phyloP scores from a whole-genome alignment of 441 rosid species.

The Adansonia gregorii region DNA sequence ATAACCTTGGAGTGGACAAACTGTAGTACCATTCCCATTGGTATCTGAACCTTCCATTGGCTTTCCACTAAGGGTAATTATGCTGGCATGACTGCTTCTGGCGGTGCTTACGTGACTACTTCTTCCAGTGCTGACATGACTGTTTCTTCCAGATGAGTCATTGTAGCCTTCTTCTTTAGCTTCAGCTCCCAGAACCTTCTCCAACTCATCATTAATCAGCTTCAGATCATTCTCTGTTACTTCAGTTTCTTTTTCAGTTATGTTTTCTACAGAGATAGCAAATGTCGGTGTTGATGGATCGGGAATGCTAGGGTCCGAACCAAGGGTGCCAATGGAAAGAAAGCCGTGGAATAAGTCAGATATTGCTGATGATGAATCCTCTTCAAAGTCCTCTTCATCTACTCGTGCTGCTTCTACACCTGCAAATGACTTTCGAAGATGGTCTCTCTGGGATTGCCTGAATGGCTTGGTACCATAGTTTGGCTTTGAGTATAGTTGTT shows the following conservation, averaged over 20 bases:
- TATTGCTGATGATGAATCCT: constrained; percentile 55
- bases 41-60: constrained; percentile 55
- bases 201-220: constrained; percentile 75
- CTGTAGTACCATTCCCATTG: constrained; percentile 49
- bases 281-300: constrained; percentile 78
- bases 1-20: constrained; percentile 77
- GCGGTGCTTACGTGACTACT: constrained; percentile 72
- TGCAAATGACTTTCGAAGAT: constrained; percentile 56
- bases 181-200: constrained; percentile 71
- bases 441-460: constrained; percentile 49
- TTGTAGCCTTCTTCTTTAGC: constrained; percentile 60
- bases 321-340: constrained; percentile 81
- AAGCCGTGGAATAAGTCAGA: constrained; percentile 79
- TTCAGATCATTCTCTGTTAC: constrained; percentile 72
- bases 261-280: constrained; percentile 62
- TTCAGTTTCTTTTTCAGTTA: constrained; percentile 73
- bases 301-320: constrained; percentile 51
- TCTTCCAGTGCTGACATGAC: constrained; percentile 16
- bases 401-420: constrained; percentile 50
- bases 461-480: constrained; percentile 46
- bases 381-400: constrained; percentile 53
- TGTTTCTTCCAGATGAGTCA: constrained; percentile 64
- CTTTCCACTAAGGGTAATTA: constrained; percentile 75
- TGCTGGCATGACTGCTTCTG: constrained; percentile 79
- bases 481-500: constrained; percentile 50